Conservation (phyloP, 202 grass and related monocot genomes). For the Elaeis oleifera region DNA sequence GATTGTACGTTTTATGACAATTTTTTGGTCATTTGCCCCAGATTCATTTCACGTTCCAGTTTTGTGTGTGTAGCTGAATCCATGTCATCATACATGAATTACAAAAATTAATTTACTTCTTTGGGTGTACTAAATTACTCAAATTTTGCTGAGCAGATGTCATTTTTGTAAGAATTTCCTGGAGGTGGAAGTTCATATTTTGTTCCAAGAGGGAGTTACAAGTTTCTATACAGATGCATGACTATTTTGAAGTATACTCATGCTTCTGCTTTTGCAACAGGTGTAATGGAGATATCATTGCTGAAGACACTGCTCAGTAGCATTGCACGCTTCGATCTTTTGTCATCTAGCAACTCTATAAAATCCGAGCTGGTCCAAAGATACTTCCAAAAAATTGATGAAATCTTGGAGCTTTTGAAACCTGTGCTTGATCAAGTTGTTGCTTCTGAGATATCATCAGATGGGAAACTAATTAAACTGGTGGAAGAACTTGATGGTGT, state of each 20-base stretch:
- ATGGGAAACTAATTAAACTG: slow-evolving; percentile 31
- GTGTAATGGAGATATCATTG: slow-evolving; percentile 34
- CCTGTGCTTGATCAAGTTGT: slow-evolving; percentile 26
- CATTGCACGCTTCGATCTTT: slow-evolving; percentile 30
- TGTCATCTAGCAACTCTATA: slow-evolving; percentile 30
- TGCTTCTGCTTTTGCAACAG: slow-evolving; percentile 2
- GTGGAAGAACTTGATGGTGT: slow-evolving; percentile 47
- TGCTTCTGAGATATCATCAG: slow-evolving; percentile 32
- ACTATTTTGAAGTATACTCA: neutral
- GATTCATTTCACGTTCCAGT: too few species aligned
- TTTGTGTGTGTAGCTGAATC: too few species aligned
- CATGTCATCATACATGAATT: too few species aligned
- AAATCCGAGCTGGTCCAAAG: slow-evolving; percentile 39
- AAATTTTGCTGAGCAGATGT: too few species aligned
- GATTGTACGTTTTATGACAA: too few species aligned
- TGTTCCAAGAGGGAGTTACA: too few species aligned
- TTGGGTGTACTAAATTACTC: too few species aligned
- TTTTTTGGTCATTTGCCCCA: too few species aligned
- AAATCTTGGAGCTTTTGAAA: slow-evolving; percentile 37
- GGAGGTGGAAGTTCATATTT: too few species aligned
- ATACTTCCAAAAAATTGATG: slow-evolving; percentile 40
- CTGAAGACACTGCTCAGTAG: slow-evolving; percentile 32
- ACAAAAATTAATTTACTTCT: too few species aligned
- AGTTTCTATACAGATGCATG: too few species aligned
- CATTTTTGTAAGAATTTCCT: too few species aligned